phyloP scores from a whole-genome alignment of 768 basidiomycete species.

The Mycena epipterygia region DNA sequence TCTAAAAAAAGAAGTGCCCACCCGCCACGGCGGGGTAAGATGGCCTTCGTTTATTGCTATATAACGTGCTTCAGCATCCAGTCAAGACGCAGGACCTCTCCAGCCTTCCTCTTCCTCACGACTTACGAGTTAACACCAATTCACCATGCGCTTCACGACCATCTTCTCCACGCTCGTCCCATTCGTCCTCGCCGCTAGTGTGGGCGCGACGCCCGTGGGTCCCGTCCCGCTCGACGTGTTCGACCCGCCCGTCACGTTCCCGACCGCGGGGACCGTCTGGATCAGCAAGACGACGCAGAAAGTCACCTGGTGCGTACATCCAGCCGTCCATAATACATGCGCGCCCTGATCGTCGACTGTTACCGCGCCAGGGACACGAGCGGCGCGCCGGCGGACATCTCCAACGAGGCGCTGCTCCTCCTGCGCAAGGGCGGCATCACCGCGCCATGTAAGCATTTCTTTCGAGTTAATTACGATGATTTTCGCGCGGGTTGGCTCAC shows the following conservation, averaged over 20 bases:
- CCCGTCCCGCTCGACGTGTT: slow-evolving; percentile 40
- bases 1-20: no score
- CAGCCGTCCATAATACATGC: no score
- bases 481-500: background rate
- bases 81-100: no score
- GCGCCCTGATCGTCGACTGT: background rate
- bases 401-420: slow-evolving; percentile 38
- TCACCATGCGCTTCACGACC: slow-evolving; percentile 17
- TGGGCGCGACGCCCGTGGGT: background rate
- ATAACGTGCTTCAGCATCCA: no score
- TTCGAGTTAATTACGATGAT: no score
- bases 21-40: no score
- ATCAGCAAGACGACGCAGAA: slow-evolving; percentile 36
- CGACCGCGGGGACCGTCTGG: slow-evolving; percentile 42
- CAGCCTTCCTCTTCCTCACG: no score
- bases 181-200: slow-evolving; percentile 6
- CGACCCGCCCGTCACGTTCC: slow-evolving; percentile 41
- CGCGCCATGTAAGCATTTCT: background rate
- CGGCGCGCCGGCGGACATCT: slow-evolving; percentile 39
- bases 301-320: slow-evolving; percentile 46
- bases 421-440: slow-evolving; percentile 24
- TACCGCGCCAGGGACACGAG: slow-evolving; percentile 38
- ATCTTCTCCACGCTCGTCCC: slow-evolving; percentile 5
- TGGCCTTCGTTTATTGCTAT: no score
- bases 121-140: no score